Conservation (phyloP, 2,329 filamentous ascomycete species). For the Penicillium crustosum region DNA sequence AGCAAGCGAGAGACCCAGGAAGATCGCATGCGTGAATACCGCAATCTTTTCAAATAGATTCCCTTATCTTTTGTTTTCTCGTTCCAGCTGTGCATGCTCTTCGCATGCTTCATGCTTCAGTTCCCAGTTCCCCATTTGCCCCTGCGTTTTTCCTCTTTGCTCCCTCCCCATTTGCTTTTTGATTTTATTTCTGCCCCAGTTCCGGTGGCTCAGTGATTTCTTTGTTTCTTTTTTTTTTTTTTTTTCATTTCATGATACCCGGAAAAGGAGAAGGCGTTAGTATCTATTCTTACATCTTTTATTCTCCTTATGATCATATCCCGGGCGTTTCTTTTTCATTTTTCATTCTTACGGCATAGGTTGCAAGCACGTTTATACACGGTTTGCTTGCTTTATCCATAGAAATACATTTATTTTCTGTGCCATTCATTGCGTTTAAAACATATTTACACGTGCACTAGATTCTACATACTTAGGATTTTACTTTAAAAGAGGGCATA, state of each 20-base stretch:
- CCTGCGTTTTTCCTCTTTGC: neutral
- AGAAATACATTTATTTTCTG: neutral
- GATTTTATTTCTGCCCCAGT: neutral
- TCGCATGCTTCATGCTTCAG: neutral
- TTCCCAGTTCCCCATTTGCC: neutral
- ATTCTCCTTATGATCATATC: neutral
- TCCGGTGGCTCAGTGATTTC: constrained; percentile 4
- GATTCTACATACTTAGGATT: neutral
- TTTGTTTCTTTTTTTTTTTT: neutral
- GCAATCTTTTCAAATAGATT: constrained; percentile 55
- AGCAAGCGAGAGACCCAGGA: constrained; percentile 63
- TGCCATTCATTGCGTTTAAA: neutral
- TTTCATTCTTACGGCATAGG: neutral
- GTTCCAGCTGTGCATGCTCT: neutral
- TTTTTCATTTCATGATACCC: constrained; percentile 13
- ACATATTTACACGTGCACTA: neutral
- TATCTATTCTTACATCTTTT: constrained; percentile 9
- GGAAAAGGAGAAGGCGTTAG: constrained; percentile 10
- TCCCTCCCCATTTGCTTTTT: neutral
- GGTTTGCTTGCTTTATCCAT: neutral
- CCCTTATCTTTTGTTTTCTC: neutral
- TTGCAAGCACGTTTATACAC: neutral
- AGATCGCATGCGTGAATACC: constrained; percentile 62
- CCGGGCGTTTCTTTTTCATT: neutral
- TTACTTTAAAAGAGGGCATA: neutral